Conservation (phyloP, 2,329 filamentous ascomycete genomes). For the Aspergillus flavus region DNA sequence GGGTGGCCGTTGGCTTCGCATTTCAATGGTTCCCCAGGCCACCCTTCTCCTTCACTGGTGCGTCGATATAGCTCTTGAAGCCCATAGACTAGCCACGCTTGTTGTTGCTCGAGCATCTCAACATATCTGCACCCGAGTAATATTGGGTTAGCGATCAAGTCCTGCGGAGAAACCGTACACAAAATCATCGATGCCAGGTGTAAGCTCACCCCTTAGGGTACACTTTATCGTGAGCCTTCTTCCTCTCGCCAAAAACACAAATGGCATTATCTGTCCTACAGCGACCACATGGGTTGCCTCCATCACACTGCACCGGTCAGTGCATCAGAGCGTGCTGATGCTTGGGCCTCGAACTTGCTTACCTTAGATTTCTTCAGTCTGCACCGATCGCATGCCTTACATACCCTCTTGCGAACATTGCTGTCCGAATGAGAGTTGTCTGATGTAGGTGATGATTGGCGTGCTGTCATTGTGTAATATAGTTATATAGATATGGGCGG, state of each 20-base stretch:
- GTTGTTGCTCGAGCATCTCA: constrained; percentile 69
- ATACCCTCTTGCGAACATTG: constrained; percentile 56
- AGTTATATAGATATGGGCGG: constrained; percentile 9
- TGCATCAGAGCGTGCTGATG: constrained; percentile 32
- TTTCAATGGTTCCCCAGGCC: constrained; percentile 58
- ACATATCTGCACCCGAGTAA: constrained; percentile 53
- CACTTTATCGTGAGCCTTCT: constrained; percentile 68
- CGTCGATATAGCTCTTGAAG: constrained; percentile 63
- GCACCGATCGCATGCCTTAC: constrained; percentile 67
- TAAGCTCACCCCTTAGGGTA: constrained; percentile 65
- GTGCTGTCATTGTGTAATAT: constrained; percentile 39
- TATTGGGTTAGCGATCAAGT: constrained; percentile 4
- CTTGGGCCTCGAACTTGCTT: constrained; percentile 41
- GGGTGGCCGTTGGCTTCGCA: constrained; percentile 58
- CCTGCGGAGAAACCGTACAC: background rate
- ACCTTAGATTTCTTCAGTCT: constrained; percentile 69
- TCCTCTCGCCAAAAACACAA: constrained; percentile 66
- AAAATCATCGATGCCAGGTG: constrained; percentile 12
- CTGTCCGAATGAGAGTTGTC: constrained; percentile 48
- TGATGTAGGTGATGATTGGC: constrained; percentile 43
- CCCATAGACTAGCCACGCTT: constrained; percentile 62
- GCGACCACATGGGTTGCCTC: constrained; percentile 61
- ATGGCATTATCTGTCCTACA: constrained; percentile 67
- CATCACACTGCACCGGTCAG: constrained; percentile 58
- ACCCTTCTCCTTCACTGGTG: constrained; percentile 54